Percentiles rank a stretch among this genome's conserved stretches.
These are phyloP conservation scores for Sclerotinia glacialis DNA, from an alignment of 2,329 filamentous ascomycete species.

Conservation along the genomic window DNA sequence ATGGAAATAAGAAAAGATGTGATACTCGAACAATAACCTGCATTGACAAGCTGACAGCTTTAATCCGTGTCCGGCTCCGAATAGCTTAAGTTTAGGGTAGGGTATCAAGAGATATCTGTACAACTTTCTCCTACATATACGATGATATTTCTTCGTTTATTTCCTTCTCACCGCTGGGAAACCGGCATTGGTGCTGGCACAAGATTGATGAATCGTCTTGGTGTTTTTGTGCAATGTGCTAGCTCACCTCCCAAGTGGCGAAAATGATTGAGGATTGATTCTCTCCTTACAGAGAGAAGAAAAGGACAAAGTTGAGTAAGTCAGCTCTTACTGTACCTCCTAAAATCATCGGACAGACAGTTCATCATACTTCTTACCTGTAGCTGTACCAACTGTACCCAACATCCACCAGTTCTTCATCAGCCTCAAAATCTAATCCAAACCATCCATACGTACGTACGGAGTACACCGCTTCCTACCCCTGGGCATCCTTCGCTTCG, in stretches of 20 bases:
- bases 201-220: neutral
- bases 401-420: slow-evolving; percentile 8
- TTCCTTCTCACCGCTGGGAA: neutral
- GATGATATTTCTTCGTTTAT: neutral
- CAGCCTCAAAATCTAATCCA: slow-evolving; percentile 2
- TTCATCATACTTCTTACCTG: slow-evolving; percentile 1
- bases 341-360: slow-evolving; percentile 10
- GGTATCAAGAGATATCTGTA: neutral
- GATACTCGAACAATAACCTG: neutral
- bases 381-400: slow-evolving; percentile 3
- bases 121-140: slow-evolving; percentile 9
- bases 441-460: neutral
- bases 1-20: neutral
- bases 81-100: neutral
- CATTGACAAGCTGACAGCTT: slow-evolving; percentile 1
- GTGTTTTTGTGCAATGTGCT: neutral
- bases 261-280: neutral
- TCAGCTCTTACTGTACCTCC: neutral
- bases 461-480: slow-evolving; percentile 2
- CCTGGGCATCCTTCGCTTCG: neutral
- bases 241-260: slow-evolving; percentile 1
- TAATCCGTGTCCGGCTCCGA: neutral
- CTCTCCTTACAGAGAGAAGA: neutral
- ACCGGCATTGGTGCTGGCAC: neutral
- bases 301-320: slow-evolving; percentile 6